Conservation (phyloP, 257 asterid species). For the Oldenlandia corymbosa region DNA sequence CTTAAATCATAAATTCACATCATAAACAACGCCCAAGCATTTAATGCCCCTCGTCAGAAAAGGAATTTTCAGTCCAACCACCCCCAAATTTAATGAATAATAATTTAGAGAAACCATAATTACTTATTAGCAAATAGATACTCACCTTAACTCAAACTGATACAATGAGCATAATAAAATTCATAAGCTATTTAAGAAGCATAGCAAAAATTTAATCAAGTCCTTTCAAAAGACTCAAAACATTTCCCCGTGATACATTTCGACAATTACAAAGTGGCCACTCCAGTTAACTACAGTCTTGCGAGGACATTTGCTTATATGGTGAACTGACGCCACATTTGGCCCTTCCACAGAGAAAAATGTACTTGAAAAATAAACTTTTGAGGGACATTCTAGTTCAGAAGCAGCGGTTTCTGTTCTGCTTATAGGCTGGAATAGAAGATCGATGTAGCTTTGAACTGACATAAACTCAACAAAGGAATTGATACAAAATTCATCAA, state of each 20-base stretch:
- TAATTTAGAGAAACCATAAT: background rate
- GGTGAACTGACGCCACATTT: constrained; percentile 2
- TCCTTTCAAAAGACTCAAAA: too few species aligned
- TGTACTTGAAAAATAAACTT: background rate
- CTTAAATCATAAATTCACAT: background rate
- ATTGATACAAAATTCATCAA: background rate
- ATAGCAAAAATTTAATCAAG: too few species aligned
- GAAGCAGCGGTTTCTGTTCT: background rate
- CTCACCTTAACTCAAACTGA: background rate
- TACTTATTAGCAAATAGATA: background rate
- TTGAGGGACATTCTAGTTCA: background rate
- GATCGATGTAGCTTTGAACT: background rate
- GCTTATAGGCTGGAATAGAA: background rate
- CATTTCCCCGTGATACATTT: background rate
- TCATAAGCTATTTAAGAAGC: background rate
- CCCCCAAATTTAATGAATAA: background rate
- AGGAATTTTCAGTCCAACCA: background rate
- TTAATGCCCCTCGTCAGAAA: background rate
- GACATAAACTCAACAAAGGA: background rate
- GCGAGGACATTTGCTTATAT: background rate
- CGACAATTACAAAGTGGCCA: background rate
- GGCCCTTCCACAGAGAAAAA: background rate
- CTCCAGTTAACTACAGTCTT: background rate
- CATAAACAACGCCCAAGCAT: background rate
- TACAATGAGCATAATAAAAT: background rate